phyloP scores from a whole-genome alignment of 768 basidiomycete species.

The Termitomyces sp. region DNA sequence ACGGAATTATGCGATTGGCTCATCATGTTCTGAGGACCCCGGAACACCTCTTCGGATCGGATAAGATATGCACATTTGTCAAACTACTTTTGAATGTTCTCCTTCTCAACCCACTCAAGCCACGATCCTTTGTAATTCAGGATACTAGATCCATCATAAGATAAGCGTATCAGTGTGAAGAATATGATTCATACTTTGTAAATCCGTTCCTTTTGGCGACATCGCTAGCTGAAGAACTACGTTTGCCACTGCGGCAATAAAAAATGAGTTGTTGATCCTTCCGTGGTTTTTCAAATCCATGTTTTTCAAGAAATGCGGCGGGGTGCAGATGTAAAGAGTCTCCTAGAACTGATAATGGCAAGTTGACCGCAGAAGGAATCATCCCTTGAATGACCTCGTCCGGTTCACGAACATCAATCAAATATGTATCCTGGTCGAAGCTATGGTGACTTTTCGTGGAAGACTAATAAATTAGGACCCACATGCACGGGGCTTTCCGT shows the following conservation, averaged over 20 bases:
- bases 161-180: slow-evolving; percentile 1
- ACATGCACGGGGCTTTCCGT: slow-evolving; percentile 75
- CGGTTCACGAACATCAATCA: slow-evolving; percentile 92
- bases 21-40: slow-evolving; percentile 2
- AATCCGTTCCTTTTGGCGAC: slow-evolving; percentile 80
- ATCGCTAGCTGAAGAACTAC: slow-evolving; percentile 80
- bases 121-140: slow-evolving; percentile 86
- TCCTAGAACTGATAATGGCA: slow-evolving; percentile 79
- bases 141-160: slow-evolving; percentile 32
- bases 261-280: slow-evolving; percentile 76
- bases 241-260: slow-evolving; percentile 87
- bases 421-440: slow-evolving; percentile 52
- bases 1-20: slow-evolving; percentile 47
- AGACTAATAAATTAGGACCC: slow-evolving; percentile 13
- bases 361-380: slow-evolving; percentile 88
- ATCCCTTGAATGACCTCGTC: slow-evolving; percentile 89
- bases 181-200: slow-evolving; percentile 52
- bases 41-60: not conserved
- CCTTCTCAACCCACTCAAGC: slow-evolving; percentile 76
- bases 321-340: slow-evolving; percentile 56
- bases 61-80: no score
- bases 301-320: slow-evolving; percentile 56
- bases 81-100: slow-evolving; percentile 28
- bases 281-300: slow-evolving; percentile 73
- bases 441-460: slow-evolving; percentile 8